Base-by-base conservation (phyloP, 306 rosid genomes). In the Quercus bicolor region DNA sequence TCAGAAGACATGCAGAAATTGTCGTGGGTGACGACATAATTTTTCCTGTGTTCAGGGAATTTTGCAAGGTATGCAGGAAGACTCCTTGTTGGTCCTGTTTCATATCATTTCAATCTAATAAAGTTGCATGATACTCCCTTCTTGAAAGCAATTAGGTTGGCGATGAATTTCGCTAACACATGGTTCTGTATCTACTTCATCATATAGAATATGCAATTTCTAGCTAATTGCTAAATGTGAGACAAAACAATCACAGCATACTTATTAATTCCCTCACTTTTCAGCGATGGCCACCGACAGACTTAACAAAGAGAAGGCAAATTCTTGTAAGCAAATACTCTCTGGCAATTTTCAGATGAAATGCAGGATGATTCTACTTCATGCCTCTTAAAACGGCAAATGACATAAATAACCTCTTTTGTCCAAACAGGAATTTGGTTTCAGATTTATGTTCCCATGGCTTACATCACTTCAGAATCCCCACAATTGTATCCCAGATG, bases 1-100 rank as follows among this genome's bases (percentile, higher is more conserved):
- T 77, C 33, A 70, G 87, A 78, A 68, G 56, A 69, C 87, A 84
- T 78, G 85, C 83, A 33, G 80, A 80, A 77, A 69, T 69, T 28
- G 57, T 84, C 7, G 80, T 77, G 37, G 72, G 70, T 2, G 85
- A 81, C 57, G 61, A 57, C 20, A 69, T 54, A 13, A 71, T 81
- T 34, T 70, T 84, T 15, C 78, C 83, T 2, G 26, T 84, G 23
- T 77, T 81, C 76, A 53, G 59, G 53, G 54, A 81, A 54, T 61
- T 68, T 51, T 84, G 87, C 69, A 81, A 77, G 87, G 87, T 84
- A 78, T 21, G 69, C 40, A 28, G 69, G 68, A 28, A 28, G 37
- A 61, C 43, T 12, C 69, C 40, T 28, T 28, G 69, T 14, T 28
- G 40, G 29, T 24, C 69, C 69, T 62, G 28, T 62, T 24, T 62